Percentiles rank a stretch among this genome's conserved stretches.
Conservation (phyloP, 2,329 filamentous ascomycete species). For the Hymenoscyphus salicellus region DNA sequence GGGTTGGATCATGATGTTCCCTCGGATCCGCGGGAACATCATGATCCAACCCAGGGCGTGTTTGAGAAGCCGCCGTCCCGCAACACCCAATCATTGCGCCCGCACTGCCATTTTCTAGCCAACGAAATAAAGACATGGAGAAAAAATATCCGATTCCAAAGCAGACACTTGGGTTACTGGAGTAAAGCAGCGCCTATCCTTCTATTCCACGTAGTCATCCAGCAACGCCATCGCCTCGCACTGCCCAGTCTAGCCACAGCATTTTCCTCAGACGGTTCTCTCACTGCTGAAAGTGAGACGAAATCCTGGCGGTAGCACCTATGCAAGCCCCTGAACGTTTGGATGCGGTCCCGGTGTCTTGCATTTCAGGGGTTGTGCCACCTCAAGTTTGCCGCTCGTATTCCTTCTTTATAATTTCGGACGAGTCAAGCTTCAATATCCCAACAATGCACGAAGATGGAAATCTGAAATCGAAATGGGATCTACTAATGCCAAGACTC, state of each 20-base stretch:
- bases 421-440: background rate
- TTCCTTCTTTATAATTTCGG: background rate
- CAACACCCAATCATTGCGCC: background rate
- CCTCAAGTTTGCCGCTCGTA: background rate
- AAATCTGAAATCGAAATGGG: background rate
- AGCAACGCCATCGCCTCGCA: background rate
- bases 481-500: no score
- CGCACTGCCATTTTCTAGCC: background rate
- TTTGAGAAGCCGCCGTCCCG: background rate
- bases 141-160: background rate
- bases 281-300: constrained; percentile 1
- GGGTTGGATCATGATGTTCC: no score
- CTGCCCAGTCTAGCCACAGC: background rate
- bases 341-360: background rate
- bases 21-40: background rate
- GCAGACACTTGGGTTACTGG: background rate
- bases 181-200: background rate
- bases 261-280: background rate
- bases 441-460: background rate
- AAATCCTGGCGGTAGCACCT: background rate
- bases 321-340: no score
- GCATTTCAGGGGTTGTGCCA: background rate
- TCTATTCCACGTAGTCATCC: background rate
- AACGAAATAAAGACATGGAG: background rate
- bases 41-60: background rate